Conservation (phyloP, 2,329 filamentous ascomycete species). For the Fusarium buharicum region DNA sequence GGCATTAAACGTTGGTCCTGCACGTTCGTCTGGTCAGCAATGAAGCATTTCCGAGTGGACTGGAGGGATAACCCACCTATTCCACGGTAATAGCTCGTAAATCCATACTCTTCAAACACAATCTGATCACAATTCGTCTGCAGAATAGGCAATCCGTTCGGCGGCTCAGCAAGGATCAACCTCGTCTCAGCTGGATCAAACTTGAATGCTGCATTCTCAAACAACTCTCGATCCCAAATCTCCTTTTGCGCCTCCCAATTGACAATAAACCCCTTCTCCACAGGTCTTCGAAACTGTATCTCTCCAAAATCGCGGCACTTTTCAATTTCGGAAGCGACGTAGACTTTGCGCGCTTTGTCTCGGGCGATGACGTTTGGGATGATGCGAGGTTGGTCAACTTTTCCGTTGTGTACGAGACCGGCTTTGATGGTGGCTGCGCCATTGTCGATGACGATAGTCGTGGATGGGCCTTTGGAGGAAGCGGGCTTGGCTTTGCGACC, state of each 20-base stretch:
- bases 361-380: constrained; percentile 92
- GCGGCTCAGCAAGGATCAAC: constrained; percentile 84
- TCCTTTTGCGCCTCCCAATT: constrained; percentile 97
- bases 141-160: constrained; percentile 81
- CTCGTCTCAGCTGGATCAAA: constrained; percentile 86
- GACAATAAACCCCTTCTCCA: constrained; percentile 94
- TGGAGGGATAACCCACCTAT: constrained; percentile 66
- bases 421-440: constrained; percentile 93
- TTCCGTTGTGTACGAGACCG: constrained; percentile 70
- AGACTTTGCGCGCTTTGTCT: constrained; percentile 80
- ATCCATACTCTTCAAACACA: constrained; percentile 96
- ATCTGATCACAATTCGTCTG: constrained; percentile 96
- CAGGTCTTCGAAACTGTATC: constrained; percentile 83
- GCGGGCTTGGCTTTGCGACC: constrained; percentile 64
- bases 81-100: constrained; percentile 83
- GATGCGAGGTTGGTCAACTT: constrained; percentile 68
- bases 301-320: constrained; percentile 90
- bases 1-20: constrained; percentile 79
- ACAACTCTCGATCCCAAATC: constrained; percentile 92
- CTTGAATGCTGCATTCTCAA: constrained; percentile 72
- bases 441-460: constrained; percentile 91
- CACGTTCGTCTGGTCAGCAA: constrained; percentile 1
- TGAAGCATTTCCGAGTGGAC: not conserved
- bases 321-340: constrained; percentile 81
- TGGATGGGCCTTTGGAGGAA: constrained; percentile 64